Evolutionary conservation across 345 rosid genomes (phyloP), one percentile per base, ranked within the genome.

Genomic region (Populus pruinosa): DNA sequence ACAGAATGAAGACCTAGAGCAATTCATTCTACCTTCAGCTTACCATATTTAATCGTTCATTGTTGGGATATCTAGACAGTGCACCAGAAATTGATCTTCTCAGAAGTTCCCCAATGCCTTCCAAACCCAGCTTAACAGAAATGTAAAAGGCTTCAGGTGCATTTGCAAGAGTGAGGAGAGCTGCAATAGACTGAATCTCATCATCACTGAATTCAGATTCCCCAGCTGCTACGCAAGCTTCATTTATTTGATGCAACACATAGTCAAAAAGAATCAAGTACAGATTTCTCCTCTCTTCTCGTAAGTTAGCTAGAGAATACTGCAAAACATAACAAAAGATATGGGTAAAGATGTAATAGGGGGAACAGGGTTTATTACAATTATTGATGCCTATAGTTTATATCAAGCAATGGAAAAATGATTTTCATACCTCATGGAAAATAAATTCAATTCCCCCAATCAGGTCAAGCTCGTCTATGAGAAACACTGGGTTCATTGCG

Each of bases 71-170:
- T 83, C 93, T 90, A 80, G 91, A 87, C 84, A 96, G 86, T 83
- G 93, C 87, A 79, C 89, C 84, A 67, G 94, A 87, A 82, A 96
- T 85, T 77, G 98, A 91, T 88, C 94, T 91, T 85, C 98, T 90
- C 83, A 93, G 81, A 80, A 96, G 91, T 88, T 92, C 98, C 59
- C 93, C 98, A 71, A 93, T 91, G 81, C 99, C 98, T 85, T 93
- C 96, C 70, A 93, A 86, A 66, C 99, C 99, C 77, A 92, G 93
- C 88, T 89, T 96, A 83, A 96, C 92, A 86, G 99, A 88, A 79
- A 93, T 92, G 87, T 87, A 91, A 87, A 90, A 93, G 43, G 99
- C 99, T 88, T 92, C 99, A 20, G 99, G 94, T 50, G 98, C 99
- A 84, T 91, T 93, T 67, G 94, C 97, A 79, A 89, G 90, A 85